A percentile compares a stretch with the other conserved stretches of the same genome.
These are phyloP conservation scores for Fraxinus pennsylvanica DNA, from an alignment of 257 asterid genomes.

Conservation along the genomic window DNA sequence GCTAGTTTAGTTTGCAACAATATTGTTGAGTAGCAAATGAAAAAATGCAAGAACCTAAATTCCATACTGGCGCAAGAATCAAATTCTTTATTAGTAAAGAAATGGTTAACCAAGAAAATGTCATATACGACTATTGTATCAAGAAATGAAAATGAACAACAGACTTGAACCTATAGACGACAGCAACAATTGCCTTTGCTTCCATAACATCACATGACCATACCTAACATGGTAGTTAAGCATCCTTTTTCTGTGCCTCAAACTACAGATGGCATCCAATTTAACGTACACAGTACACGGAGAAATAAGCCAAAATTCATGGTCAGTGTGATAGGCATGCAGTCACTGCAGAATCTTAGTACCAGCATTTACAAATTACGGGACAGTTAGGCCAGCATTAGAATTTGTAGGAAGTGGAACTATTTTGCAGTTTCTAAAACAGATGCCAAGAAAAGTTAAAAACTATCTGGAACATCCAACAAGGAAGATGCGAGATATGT, in stretches of 20 bases:
- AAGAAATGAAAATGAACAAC: not conserved
- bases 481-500: not conserved
- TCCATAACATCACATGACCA: not conserved
- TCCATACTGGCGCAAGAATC: not conserved
- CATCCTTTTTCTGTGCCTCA: not conserved
- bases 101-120: not conserved
- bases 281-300: too few relatives aligned
- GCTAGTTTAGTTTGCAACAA: not conserved
- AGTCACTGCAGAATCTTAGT: not conserved
- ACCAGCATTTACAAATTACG: not conserved
- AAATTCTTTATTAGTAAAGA: not conserved
- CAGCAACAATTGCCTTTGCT: not conserved
- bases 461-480: not conserved
- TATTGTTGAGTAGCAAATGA: not conserved
- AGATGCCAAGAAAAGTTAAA: not conserved
- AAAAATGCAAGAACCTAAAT: not conserved
- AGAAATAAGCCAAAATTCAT: not conserved
- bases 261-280: not conserved
- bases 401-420: not conserved
- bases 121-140: not conserved
- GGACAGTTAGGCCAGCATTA: not conserved
- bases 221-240: not conserved
- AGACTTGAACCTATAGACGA: not conserved
- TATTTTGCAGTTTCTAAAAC: not conserved
- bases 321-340: not conserved